These are phyloP conservation scores for Aphanomyces cochlioides DNA, from an alignment of 352 stramenopile species.

Conservation along the genomic window DNA sequence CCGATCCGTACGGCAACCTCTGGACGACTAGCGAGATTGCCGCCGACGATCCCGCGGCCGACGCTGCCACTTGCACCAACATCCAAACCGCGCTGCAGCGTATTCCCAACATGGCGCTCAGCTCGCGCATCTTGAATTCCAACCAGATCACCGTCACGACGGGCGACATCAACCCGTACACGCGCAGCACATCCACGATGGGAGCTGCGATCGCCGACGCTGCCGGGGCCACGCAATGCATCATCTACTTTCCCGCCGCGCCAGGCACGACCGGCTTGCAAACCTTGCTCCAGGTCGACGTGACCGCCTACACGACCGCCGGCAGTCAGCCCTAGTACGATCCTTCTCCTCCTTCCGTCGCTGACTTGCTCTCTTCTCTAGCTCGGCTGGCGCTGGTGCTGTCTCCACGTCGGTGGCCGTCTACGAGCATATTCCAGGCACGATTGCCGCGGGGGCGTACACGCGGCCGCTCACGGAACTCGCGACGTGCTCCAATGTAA, in stretches of 20 bases:
- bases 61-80: conserved; percentile 32
- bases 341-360: neutral
- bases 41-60: conserved; percentile 12
- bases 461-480: conserved; percentile 46
- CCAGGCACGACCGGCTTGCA: conserved; percentile 57
- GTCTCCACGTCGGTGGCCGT: neutral
- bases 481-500: conserved; percentile 46
- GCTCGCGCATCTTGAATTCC: conserved; percentile 32
- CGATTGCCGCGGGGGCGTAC: neutral
- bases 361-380: neutral
- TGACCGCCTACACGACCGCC: conserved; percentile 32
- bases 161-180: conserved; percentile 33
- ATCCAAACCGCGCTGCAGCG: conserved; percentile 44
- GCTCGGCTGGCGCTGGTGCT: neutral
- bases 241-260: conserved; percentile 48
- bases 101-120: conserved; percentile 69
- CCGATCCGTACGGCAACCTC: conserved; percentile 65
- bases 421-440: neutral
- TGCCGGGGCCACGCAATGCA: conserved; percentile 33
- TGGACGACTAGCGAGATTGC: conserved; percentile 52
- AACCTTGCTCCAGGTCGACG: conserved; percentile 49
- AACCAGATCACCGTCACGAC: conserved; percentile 33
- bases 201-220: neutral
- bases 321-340: conserved; percentile 45
- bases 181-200: conserved; percentile 30